These are phyloP conservation scores for Boletales sp. DNA, from an alignment of 768 basidiomycete genomes.

Conservation along the genomic window DNA sequence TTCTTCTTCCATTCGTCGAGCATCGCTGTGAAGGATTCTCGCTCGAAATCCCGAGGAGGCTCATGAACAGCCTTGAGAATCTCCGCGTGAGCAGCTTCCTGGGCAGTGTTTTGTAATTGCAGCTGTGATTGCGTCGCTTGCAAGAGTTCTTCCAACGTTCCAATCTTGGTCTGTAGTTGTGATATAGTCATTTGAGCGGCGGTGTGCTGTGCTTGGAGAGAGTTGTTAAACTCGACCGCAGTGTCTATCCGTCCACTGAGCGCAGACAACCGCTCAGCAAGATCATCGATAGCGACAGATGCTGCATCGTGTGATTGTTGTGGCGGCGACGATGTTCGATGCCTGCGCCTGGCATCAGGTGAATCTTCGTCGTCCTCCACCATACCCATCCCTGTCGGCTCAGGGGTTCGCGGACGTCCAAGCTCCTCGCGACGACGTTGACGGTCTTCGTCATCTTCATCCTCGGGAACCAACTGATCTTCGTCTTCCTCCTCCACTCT, in stretches of 20 bases:
- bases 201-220: slow-evolving; percentile 74
- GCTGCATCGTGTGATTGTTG: slow-evolving; percentile 22
- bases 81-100: slow-evolving; percentile 34
- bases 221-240: slow-evolving; percentile 67
- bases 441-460: slow-evolving; percentile 48
- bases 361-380: slow-evolving; percentile 42
- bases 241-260: slow-evolving; percentile 72
- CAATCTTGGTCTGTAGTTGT: slow-evolving; percentile 65
- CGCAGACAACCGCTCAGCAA: slow-evolving; percentile 57
- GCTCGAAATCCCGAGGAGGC: slow-evolving; percentile 35
- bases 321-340: slow-evolving; percentile 15
- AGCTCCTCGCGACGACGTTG: slow-evolving; percentile 47
- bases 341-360: slow-evolving; percentile 18
- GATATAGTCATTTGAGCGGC: slow-evolving; percentile 74
- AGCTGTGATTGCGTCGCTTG: slow-evolving; percentile 43
- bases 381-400: slow-evolving; percentile 63
- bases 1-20: slow-evolving; percentile 71
- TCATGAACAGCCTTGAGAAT: slow-evolving; percentile 33
- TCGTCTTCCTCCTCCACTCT: slow-evolving; percentile 76
- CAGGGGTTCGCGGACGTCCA: slow-evolving; percentile 76
- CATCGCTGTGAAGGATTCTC: slow-evolving; percentile 50
- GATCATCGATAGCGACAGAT: slow-evolving; percentile 45
- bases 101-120: slow-evolving; percentile 34
- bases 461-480: slow-evolving; percentile 40
- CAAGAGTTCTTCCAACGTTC: slow-evolving; percentile 63